Percentiles rank a stretch among this genome's conserved stretches.
These are phyloP conservation scores for Golubevia pallescens DNA, from an alignment of 1,284 basidiomycete genomes.

Conservation along the genomic window DNA sequence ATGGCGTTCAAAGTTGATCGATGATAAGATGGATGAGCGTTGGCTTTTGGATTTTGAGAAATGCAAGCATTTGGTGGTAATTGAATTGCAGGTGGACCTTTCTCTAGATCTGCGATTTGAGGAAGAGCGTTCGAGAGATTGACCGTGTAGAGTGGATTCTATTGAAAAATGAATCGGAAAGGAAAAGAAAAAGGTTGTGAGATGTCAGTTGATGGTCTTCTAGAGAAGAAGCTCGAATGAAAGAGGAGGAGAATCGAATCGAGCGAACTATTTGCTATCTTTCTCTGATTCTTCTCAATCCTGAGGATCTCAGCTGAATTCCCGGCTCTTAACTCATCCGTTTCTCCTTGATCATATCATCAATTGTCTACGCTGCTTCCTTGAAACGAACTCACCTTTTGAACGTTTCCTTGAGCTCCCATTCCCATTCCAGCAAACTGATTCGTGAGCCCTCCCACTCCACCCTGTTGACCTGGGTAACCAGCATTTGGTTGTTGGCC, in stretches of 20 bases:
- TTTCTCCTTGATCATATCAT: background rate
- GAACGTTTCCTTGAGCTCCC: slow-evolving; percentile 19
- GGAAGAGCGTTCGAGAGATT: slow-evolving; percentile 27
- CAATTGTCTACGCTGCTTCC: no score
- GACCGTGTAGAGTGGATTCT: slow-evolving; percentile 48
- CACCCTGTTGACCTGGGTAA: slow-evolving; percentile 10
- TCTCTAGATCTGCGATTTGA: slow-evolving; percentile 52
- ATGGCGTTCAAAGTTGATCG: slow-evolving; percentile 63
- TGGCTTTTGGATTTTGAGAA: slow-evolving; percentile 41
- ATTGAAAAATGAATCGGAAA: background rate
- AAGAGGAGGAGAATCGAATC: background rate
- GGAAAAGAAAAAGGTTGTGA: background rate
- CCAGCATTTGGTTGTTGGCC: slow-evolving; percentile 11
- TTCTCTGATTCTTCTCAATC: background rate
- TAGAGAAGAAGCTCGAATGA: slow-evolving; percentile 8
- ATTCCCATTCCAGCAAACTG: slow-evolving; percentile 56
- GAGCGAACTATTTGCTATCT: background rate
- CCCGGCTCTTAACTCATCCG: no score
- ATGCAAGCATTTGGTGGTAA: slow-evolving; percentile 58
- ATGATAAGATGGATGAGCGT: slow-evolving; percentile 63
- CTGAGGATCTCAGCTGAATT: background rate
- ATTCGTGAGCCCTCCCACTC: slow-evolving; percentile 38
- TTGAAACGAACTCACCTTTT: slow-evolving; percentile 16
- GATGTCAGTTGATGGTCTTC: background rate
- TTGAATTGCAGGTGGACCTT: slow-evolving; percentile 54